Conservation (phyloP, 768 basidiomycete genomes). For the Lentinula sp. region DNA sequence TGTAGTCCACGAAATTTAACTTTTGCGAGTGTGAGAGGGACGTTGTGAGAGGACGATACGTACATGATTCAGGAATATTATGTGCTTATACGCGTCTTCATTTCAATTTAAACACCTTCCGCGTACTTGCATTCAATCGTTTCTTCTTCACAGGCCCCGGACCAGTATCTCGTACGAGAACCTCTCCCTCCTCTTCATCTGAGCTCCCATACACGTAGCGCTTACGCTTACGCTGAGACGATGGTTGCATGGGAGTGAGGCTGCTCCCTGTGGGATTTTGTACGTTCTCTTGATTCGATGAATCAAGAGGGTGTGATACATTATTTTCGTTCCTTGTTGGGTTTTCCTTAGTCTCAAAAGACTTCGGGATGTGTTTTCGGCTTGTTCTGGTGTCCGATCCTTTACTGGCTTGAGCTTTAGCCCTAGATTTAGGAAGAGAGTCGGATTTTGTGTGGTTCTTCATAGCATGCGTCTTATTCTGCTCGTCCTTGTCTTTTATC, state of each 20-base stretch:
- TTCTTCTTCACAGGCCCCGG: no score
- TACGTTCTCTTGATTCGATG: not conserved
- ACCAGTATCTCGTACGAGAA: no score
- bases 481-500: not conserved
- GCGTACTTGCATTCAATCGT: no score
- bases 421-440: not conserved
- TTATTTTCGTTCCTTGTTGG: not conserved
- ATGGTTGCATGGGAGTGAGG: no score
- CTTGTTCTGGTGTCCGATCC: not conserved
- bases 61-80: no score
- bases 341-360: not conserved
- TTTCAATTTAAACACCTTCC: not conserved
- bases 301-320: not conserved
- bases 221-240: not conserved
- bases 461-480: not conserved
- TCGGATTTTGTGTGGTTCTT: not conserved
- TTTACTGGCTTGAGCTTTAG: not conserved
- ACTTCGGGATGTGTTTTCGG: not conserved
- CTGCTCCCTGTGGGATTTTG: not conserved
- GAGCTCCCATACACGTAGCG: not conserved
- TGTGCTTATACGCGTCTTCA: not conserved
- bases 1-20: no score
- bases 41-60: no score
- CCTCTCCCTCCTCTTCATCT: not conserved
- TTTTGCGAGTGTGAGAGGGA: no score